Evolutionary conservation across 305 asterid genomes (phyloP), one percentile per base, ranked within the genome.

Genomic region (Fraxinus xanthoxyloides): DNA sequence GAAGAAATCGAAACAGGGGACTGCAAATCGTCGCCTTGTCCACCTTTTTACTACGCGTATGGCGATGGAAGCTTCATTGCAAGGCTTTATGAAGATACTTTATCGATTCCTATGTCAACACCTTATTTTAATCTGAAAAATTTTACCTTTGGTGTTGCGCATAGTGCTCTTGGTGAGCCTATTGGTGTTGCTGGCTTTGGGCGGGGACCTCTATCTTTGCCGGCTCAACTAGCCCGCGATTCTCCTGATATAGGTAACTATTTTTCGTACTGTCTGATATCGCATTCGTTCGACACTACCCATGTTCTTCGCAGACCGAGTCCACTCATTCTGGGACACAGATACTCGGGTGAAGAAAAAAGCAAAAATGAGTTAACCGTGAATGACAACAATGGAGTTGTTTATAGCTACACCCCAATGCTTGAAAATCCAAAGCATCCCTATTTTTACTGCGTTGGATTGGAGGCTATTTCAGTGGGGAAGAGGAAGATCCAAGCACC

Each of bases 101-200:
- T 95, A 0, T 77, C 91, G 0, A 51, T 93, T 28, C 93, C 97
- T 0, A 80, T 48, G 78, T 86, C 98, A 0, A 81, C 87, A 15
- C 92, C 97, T 35, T 7, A 82, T 0, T 81, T 95, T 1, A 78
- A 82, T 0, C 34, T 95, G 7, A 86, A 82, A 1, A 86, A 92
- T 1, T 95, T 95, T 91, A 91, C 97, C 6, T 95, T 95, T 83
- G 98, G 97, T 8, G 93, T 98, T 85, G 97, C 98, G 0, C 92
- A 94, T 8, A 84, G 84, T 73, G 90, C 99, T 0, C 93, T 95
- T 3, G 99, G 84, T 0, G 99, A 95, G 91, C 98, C 98, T 1
- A 89, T 94, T n/a, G 99, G 99, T 0, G 98, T 95, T 9, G 99
- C 98, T 7, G 99, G 99, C 0, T 95, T 95, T 31, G 99, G 99